These are phyloP conservation scores for Dipteronia sinensis DNA, from an alignment of 345 rosid species.

Conservation along the genomic window DNA sequence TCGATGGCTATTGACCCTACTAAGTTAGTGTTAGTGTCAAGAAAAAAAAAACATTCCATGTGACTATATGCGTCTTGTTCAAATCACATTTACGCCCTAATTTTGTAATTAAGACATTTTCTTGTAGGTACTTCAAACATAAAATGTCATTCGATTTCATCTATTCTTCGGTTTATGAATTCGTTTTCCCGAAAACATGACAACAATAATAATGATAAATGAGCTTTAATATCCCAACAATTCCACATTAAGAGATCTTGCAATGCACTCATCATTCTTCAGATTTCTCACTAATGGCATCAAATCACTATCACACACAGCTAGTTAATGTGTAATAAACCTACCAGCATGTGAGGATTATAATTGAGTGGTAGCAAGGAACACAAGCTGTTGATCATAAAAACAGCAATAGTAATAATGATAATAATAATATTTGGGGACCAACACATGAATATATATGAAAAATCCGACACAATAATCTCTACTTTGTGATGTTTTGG, in stretches of 20 bases:
- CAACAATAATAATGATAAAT: background rate
- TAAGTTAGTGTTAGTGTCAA: background rate
- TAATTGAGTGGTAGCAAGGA: conserved; percentile 25
- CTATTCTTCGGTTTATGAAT: background rate
- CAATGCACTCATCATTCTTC: conserved; percentile 24
- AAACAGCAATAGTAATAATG: conserved; percentile 11
- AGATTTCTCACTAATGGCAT: conserved; percentile 28
- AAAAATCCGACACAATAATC: conserved; percentile 48
- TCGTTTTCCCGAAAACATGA: background rate
- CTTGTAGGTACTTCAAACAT: too few species aligned
- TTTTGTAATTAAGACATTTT: too few species aligned
- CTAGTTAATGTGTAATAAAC: conserved; percentile 14
- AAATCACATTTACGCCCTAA: too few species aligned
- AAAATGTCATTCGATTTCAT: background rate
- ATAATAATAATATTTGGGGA: conserved; percentile 14
- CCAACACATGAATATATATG: conserved; percentile 14
- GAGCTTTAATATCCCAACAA: background rate
- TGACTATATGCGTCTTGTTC: too few species aligned
- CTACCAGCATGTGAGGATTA: conserved; percentile 42
- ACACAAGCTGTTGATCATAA: conserved; percentile 14
- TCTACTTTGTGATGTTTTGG: conserved; percentile 27
- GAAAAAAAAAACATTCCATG: background rate
- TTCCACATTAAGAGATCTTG: conserved; percentile 27
- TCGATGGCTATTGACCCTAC: conserved; percentile 16
- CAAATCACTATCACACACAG: conserved; percentile 9